phyloP scores from a whole-genome alignment of 2,329 filamentous ascomycete genomes.

The Fonsecaea erecta region DNA sequence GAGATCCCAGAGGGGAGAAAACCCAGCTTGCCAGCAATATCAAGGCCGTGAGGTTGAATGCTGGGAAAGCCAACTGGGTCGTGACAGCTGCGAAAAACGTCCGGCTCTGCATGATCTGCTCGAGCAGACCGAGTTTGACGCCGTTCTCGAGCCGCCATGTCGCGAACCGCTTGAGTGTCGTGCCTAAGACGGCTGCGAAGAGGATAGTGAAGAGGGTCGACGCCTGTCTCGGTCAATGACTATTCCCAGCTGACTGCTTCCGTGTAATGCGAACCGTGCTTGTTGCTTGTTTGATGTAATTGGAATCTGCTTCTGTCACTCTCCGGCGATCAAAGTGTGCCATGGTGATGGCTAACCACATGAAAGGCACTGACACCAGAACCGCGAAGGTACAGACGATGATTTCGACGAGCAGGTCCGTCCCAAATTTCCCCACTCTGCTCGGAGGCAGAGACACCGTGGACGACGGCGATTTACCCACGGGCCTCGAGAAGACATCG shows the following conservation, averaged over 20 bases:
- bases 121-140: constrained; percentile 31
- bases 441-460: constrained; percentile 8
- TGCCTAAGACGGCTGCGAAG: constrained; percentile 34
- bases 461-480: background rate
- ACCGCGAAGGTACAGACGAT: constrained; percentile 22
- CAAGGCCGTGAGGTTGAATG: constrained; percentile 28
- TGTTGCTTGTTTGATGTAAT: constrained; percentile 23
- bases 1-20: constrained; percentile 35
- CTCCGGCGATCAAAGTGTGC: constrained; percentile 12
- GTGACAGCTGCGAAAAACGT: constrained; percentile 33
- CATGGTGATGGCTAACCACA: constrained; percentile 25
- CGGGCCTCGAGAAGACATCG: background rate
- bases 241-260: background rate
- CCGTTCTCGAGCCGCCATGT: constrained; percentile 32
- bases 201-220: constrained; percentile 35
- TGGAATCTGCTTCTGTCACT: constrained; percentile 17
- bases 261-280: constrained; percentile 11
- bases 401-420: constrained; percentile 27
- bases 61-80: constrained; percentile 19
- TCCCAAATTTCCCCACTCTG: constrained; percentile 23
- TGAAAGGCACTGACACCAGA: constrained; percentile 20
- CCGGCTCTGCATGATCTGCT: constrained; percentile 35
- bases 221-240: constrained; percentile 7
- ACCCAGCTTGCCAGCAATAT: constrained; percentile 30
- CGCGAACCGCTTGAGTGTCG: constrained; percentile 30